Percentiles rank a stretch among this genome's conserved stretches.
Evolutionary conservation across 306 rosid genomes (phyloP).

Genomic region (Morella rubra): DNA sequence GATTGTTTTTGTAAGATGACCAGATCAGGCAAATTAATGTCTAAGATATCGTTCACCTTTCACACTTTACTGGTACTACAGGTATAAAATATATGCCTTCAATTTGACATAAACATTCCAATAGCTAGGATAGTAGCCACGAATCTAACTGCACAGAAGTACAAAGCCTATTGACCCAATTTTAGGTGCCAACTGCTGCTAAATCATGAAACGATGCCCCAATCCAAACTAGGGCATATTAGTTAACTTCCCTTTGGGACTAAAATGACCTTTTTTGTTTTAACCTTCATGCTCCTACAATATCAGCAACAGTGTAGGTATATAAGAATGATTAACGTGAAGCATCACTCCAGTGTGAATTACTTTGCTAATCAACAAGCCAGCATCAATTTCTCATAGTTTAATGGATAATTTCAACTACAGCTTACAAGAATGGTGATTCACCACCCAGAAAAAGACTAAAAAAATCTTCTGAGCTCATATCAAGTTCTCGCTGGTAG

Average conservation of each 20-base stretch:
- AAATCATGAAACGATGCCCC: not conserved
- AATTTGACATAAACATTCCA: not conserved
- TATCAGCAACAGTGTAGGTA: not conserved
- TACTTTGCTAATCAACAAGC: not conserved
- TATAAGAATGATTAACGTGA: not conserved
- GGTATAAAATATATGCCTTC: not conserved
- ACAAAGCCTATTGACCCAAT: not conserved
- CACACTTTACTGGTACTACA: not conserved
- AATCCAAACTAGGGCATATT: not conserved
- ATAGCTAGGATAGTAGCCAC: not conserved
- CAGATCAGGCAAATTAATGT: not conserved
- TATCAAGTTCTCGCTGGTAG: not conserved
- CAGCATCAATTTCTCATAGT: not conserved
- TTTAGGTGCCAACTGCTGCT: not conserved
- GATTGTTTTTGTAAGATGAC: not conserved
- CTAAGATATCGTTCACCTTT: too few relatives aligned
- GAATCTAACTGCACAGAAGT: not conserved
- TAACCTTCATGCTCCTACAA: not conserved
- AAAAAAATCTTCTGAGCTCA: not conserved
- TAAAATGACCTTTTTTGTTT: not conserved
- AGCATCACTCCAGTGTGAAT: not conserved
- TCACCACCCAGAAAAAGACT: not conserved
- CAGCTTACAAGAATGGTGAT: not conserved
- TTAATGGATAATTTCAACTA: not conserved
- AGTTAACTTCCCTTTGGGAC: not conserved